A percentile compares a stretch with the other conserved stretches of the same genome.
phyloP scores from a whole-genome alignment of 176 grass and related monocot genomes.

The Triticum monococcum region DNA sequence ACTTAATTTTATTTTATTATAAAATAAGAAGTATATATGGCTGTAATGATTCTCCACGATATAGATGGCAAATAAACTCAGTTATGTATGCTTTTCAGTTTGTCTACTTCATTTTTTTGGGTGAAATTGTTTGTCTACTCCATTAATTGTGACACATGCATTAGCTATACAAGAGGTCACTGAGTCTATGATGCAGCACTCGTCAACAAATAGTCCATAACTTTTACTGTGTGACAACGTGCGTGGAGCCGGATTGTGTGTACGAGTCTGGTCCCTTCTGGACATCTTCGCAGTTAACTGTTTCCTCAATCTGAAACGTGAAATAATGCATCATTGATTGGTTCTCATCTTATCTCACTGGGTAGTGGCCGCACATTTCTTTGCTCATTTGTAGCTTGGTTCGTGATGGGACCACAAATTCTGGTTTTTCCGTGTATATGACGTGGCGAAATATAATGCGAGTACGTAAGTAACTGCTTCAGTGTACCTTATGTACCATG shows the following conservation, averaged over 20 bases:
- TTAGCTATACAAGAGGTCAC: not conserved
- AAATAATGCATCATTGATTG: not conserved
- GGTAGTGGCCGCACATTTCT: not conserved
- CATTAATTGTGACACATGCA: not conserved
- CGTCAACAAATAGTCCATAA: not conserved
- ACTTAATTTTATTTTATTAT: not conserved
- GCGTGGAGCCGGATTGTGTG: conserved; percentile 29
- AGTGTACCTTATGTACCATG: not conserved
- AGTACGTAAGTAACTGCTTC: not conserved
- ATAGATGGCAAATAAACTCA: too few relatives aligned
- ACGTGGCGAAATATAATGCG: not conserved
- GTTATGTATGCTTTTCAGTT: not conserved
- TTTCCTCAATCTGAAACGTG: conserved; percentile 6
- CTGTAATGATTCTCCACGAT: too few relatives aligned
- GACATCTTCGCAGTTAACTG: conserved; percentile 6
- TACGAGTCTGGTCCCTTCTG: conserved; percentile 2
- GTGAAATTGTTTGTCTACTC: not conserved
- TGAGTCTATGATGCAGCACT: not conserved
- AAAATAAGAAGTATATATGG: not conserved
- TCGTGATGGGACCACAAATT: not conserved
- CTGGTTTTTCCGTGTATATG: not conserved
- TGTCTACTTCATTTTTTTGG: not conserved
- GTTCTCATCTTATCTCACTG: conserved; percentile 7
- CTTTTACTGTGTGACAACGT: conserved; percentile 30
- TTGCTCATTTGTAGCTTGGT: not conserved